Conservation (phyloP, 2,329 filamentous ascomycete genomes). For the Berkeleyomyces rouxiae region DNA sequence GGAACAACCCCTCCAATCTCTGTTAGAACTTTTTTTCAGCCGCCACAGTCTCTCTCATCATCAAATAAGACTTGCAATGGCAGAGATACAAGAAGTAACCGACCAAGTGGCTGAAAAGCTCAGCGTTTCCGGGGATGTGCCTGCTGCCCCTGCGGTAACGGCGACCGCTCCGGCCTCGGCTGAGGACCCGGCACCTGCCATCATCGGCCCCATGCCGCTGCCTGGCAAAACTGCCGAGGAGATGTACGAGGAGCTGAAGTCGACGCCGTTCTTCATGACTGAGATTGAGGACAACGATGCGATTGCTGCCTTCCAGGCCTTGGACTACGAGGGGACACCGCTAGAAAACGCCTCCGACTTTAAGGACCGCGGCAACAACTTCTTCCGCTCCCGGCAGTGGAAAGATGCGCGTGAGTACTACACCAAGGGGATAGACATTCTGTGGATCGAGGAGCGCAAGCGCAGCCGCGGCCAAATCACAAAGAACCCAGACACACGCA, state of each 20-base stretch:
- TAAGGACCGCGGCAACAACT: constrained; percentile 84
- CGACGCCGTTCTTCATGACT: constrained; percentile 86
- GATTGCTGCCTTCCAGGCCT: constrained; percentile 71
- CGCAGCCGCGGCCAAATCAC: constrained; percentile 26
- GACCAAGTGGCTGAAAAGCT: constrained; percentile 1
- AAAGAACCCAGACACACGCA: constrained; percentile 18
- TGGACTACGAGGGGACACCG: constrained; percentile 84
- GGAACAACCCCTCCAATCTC: constrained; percentile 7
- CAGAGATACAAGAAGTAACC: neutral
- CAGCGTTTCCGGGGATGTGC: neutral
- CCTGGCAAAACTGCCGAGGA: constrained; percentile 35
- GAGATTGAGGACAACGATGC: constrained; percentile 71
- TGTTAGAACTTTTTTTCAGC: neutral
- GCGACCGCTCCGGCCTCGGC: constrained; percentile 19
- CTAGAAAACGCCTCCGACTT: constrained; percentile 71
- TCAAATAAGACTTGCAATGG: neutral
- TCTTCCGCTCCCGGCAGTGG: constrained; percentile 57
- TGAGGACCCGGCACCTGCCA: constrained; percentile 30
- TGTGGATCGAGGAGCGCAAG: constrained; percentile 46
- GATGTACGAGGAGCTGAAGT: constrained; percentile 39
- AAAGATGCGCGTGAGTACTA: constrained; percentile 84
- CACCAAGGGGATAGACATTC: constrained; percentile 60
- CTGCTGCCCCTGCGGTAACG: constrained; percentile 3
- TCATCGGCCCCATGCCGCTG: constrained; percentile 27
- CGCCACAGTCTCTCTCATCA: neutral